Conservation (phyloP, 139 green algal species). For the Coelastrella sp. region DNA sequence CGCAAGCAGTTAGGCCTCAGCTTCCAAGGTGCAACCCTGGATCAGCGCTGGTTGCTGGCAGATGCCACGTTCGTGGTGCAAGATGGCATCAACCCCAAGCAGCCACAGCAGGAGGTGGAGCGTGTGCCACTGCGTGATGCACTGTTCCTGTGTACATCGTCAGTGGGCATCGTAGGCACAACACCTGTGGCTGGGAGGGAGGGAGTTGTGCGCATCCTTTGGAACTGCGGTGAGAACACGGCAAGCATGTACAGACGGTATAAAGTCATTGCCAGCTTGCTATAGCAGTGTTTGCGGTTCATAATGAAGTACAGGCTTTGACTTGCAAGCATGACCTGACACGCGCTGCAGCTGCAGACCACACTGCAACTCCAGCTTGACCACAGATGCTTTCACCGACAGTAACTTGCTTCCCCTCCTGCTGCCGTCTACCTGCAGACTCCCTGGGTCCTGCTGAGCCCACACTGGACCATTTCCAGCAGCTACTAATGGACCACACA, state of each 20-base stretch:
- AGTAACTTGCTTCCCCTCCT: neutral
- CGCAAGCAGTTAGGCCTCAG: conserved; percentile 17
- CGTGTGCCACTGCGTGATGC: neutral
- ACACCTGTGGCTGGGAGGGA: neutral
- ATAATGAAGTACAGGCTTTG: neutral
- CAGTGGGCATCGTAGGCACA: neutral
- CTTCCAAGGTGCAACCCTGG: conserved; percentile 2
- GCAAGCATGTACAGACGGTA: too few species aligned
- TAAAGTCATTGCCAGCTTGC: too few species aligned
- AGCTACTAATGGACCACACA: neutral
- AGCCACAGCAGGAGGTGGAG: neutral
- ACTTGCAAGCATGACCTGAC: too few species aligned
- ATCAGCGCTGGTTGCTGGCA: conserved; percentile 25
- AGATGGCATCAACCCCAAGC: neutral
- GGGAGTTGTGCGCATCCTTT: neutral
- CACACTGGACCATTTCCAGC: conserved; percentile 12
- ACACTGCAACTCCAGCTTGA: too few species aligned
- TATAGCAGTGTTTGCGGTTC: neutral
- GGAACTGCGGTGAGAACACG: conserved; percentile 17
- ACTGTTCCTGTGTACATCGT: neutral
- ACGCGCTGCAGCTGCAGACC: too few species aligned
- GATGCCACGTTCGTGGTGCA: conserved; percentile 2
- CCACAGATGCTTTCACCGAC: too few species aligned
- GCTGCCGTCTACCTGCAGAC: neutral
- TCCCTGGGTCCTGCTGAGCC: conserved; percentile 7